phyloP scores from a whole-genome alignment of 495 filamentous ascomycete genomes.

The Aspergillus cristatus region DNA sequence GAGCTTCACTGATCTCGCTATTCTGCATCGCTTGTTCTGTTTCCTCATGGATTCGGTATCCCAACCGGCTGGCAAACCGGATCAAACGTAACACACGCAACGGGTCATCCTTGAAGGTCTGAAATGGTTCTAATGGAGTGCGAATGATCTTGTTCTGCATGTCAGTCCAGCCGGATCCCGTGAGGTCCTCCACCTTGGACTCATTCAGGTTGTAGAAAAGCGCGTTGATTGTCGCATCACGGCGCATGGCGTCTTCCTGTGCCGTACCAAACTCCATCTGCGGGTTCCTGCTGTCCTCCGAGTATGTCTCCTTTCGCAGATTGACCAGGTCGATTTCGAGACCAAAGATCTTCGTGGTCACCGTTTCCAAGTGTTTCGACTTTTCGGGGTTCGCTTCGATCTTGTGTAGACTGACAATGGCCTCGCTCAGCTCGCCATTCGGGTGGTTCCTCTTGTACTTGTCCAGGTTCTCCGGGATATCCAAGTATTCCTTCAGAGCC shows the following conservation, averaged over 20 bases:
- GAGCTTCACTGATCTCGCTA: conserved; percentile 56
- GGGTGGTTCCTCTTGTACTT: conserved; percentile 34
- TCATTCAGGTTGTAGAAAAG: conserved; percentile 89
- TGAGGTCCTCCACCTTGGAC: conserved; percentile 72
- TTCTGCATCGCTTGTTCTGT: conserved; percentile 69
- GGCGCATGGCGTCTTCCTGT: conserved; percentile 76
- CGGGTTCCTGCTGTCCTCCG: conserved; percentile 76
- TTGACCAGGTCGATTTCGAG: conserved; percentile 93
- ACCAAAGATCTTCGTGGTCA: conserved; percentile 75
- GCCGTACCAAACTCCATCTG: conserved; percentile 90
- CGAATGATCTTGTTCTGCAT: conserved; percentile 63
- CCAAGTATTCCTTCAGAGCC: conserved; percentile 52
- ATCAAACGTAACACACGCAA: conserved; percentile 82
- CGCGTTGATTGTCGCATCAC: conserved; percentile 92
- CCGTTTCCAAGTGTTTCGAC: conserved; percentile 93
- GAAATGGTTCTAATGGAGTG: conserved; percentile 79
- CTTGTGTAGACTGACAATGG: conserved; percentile 52
- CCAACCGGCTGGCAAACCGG: conserved; percentile 78
- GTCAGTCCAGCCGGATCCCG: conserved; percentile 62
- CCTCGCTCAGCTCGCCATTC: conserved; percentile 23
- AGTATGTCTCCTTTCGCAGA: conserved; percentile 83
- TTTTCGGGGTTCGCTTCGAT: conserved; percentile 91
- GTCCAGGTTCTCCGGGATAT: conserved; percentile 43
- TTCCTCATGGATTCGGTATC: conserved; percentile 62
- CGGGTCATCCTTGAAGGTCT: conserved; percentile 94